Conservation (phyloP, 345 rosid species). For the Eucalyptus pumila region DNA sequence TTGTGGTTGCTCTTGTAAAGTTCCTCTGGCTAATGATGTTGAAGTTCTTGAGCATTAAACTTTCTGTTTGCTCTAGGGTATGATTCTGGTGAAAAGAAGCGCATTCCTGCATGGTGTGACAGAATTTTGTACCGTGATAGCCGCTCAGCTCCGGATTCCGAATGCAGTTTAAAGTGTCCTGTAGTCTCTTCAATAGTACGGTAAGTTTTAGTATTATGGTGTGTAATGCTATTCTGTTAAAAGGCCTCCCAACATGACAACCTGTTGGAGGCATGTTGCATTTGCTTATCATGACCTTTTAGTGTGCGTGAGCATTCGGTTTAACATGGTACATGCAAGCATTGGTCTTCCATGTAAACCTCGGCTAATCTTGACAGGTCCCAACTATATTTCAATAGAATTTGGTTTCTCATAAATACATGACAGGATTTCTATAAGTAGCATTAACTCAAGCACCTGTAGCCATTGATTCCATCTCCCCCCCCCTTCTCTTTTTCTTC, state of each 20-base stretch:
- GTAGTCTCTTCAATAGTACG: constrained; percentile 46
- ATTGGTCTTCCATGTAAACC: neutral
- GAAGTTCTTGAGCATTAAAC: neutral
- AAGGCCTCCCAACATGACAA: neutral
- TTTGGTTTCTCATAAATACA: neutral
- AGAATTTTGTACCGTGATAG: constrained; percentile 92
- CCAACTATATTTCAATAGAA: neutral
- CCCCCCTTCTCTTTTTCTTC: accelerated
- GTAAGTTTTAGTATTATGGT: constrained; percentile 23
- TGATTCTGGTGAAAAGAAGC: constrained; percentile 95
- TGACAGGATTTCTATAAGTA: neutral
- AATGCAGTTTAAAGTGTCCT: constrained; percentile 89
- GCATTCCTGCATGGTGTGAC: constrained; percentile 99
- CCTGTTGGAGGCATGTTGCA: neutral
- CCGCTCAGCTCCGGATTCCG: constrained; percentile 30
- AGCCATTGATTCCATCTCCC: neutral
- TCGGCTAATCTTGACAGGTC: neutral
- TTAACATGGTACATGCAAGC: neutral
- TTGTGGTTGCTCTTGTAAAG: neutral
- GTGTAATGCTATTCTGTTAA: neutral
- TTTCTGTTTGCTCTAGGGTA: constrained; percentile 42
- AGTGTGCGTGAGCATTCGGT: neutral
- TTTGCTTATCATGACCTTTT: neutral
- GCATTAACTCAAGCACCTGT: neutral
- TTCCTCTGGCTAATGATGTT: neutral